Evolutionary conservation across 75 land plant genomes (phyloP).

Genomic region (Adiantum capillusveneris): DNA sequence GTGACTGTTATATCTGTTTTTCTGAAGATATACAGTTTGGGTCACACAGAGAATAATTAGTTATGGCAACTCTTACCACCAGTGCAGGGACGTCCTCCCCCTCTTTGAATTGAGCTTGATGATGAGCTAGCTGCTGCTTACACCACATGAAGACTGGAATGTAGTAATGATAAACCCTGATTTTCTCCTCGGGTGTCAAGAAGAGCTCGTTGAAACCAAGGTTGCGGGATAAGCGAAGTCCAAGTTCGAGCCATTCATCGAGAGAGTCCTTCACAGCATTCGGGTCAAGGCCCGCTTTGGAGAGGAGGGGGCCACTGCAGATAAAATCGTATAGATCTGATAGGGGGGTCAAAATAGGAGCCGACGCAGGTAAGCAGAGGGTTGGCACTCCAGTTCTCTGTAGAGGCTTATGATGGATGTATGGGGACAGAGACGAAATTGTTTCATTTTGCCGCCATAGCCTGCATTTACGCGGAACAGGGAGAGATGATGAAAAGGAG

Average conservation of each 20-base stretch:
- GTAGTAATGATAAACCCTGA: slow-evolving; percentile 77
- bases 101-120: slow-evolving; percentile 36
- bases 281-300: slow-evolving; percentile 36
- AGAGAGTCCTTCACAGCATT: slow-evolving; percentile 41
- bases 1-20: too few species aligned
- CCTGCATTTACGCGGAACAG: too few species aligned
- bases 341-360: slow-evolving; percentile 37
- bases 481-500: too few species aligned
- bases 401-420: too few species aligned
- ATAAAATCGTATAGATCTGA: slow-evolving; percentile 59
- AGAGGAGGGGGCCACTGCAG: slow-evolving; percentile 63
- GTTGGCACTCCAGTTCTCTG: not conserved
- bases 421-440: too few species aligned
- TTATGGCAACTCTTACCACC: too few species aligned
- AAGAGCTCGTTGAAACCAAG: slow-evolving; percentile 51
- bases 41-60: too few species aligned
- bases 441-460: too few species aligned
- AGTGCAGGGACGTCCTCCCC: slow-evolving; percentile 68
- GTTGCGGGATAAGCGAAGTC: slow-evolving; percentile 39
- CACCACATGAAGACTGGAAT: slow-evolving; percentile 91
- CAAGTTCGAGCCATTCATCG: slow-evolving; percentile 59
- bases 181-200: slow-evolving; percentile 45
- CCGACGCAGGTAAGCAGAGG: not conserved
- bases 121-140: slow-evolving; percentile 49
- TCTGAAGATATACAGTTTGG: too few species aligned